Conservation (phyloP, 768 basidiomycete species). For the Xanthoconium stramineum region DNA sequence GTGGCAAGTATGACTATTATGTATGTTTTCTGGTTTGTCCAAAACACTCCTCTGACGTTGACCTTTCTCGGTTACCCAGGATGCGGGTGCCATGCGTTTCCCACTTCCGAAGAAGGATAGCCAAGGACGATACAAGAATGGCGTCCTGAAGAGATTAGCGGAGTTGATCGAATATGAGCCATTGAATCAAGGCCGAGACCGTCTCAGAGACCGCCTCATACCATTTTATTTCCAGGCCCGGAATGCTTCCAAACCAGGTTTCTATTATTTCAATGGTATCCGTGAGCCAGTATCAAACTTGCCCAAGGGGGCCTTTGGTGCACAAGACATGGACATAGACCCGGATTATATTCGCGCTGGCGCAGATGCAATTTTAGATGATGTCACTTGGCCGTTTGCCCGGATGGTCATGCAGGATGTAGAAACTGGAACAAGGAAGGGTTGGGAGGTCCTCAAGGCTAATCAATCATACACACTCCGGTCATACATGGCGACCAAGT, state of each 20-base stretch:
- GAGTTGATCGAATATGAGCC: slow-evolving; percentile 7
- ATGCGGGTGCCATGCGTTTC: slow-evolving; percentile 10
- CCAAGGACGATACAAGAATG: slow-evolving; percentile 14
- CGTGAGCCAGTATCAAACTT: neutral
- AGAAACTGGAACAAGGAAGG: too few species aligned
- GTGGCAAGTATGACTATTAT: slow-evolving; percentile 34
- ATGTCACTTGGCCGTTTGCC: too few species aligned
- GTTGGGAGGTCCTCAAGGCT: slow-evolving; percentile 20
- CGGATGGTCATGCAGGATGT: too few species aligned
- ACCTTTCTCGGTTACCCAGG: neutral
- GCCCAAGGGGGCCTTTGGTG: slow-evolving; percentile 1
- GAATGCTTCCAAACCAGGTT: too few species aligned
- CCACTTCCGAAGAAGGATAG: slow-evolving; percentile 17
- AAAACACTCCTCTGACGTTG: neutral
- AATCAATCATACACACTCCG: slow-evolving; percentile 28
- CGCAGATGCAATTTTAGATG: too few species aligned
- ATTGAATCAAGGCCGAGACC: slow-evolving; percentile 15
- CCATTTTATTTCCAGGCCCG: too few species aligned
- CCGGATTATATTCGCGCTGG: too few species aligned
- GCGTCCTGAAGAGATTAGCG: neutral
- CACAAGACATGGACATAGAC: neutral
- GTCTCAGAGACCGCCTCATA: too few species aligned
- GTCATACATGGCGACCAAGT: slow-evolving; percentile 20
- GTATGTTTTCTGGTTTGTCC: slow-evolving; percentile 18
- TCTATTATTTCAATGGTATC: too few species aligned